Evolutionary conservation across 805 yeast genomes (phyloP), one percentile per base, ranked within the genome.

Genomic region (Blastobotrys robertii): DNA sequence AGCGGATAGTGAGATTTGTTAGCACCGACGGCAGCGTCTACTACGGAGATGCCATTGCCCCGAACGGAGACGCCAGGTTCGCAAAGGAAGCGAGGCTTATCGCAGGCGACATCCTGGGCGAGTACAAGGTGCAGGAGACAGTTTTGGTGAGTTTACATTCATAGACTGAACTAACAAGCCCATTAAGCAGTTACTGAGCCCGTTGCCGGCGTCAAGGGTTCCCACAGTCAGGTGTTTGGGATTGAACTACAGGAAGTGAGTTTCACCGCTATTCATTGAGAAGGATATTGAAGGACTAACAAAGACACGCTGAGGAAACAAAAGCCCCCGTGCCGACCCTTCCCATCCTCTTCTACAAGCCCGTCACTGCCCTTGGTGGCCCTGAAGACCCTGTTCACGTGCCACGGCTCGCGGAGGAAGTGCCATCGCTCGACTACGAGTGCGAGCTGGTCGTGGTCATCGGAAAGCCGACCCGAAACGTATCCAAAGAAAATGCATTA

Each of bases 381-480:
- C 75, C 76, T 3, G 48, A 48, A 6, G 69, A 64, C 38, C 59
- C 59, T 6, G 69, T 75, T 37, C 56, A 60, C 1, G 70, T 75
- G 12, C 58, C 59, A 1, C 38, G 44, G 11, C 47, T 56, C 44
- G 61, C 64, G 50, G 68, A 50, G 52, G 52, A 12, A 44, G 66
- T 50, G 34, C 49, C 51, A 16, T 42, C 51, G 4, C 59, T 69
- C 9, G 80, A 75, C 54, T 75, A 75, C 49, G 80, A 75, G 50
- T 72, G 71, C 28, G 81, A 75, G 51, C 57, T 75, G 34, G 76
- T 70, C 3, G 66, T 72, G 12, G 72, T 75, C 7, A 75, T 75
- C 46, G 80, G 80, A 19, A 69, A 67, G 51, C 48, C 57, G n/a
- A 72, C 73, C 34, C 62, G 58, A 44, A 62, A 72, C 46, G 73